These are phyloP conservation scores for Rhodotorula taiwanensis DNA, from an alignment of 768 basidiomycete genomes.

Conservation along the genomic window DNA sequence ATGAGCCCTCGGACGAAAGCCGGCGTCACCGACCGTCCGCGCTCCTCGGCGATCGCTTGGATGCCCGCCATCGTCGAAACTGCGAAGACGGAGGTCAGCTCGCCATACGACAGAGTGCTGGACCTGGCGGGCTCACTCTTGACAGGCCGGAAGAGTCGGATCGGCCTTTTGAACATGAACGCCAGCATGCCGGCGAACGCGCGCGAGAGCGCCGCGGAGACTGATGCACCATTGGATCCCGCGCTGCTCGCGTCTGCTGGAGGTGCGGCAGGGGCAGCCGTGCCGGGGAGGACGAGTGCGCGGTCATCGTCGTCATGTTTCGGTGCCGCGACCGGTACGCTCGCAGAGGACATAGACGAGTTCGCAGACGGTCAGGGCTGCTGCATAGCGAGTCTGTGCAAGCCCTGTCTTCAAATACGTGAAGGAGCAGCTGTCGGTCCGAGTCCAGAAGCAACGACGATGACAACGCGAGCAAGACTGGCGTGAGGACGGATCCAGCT, in stretches of 20 bases:
- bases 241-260: background rate
- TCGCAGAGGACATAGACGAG: no score
- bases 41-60: slow-evolving; percentile 34
- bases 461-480: no score
- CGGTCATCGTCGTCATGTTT: background rate
- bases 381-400: no score
- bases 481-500: no score
- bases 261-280: background rate
- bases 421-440: no score
- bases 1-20: slow-evolving; percentile 21
- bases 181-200: slow-evolving; percentile 24
- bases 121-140: slow-evolving; percentile 28
- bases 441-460: no score
- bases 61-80: slow-evolving; percentile 36
- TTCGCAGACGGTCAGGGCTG: no score
- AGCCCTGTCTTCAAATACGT: no score
- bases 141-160: slow-evolving; percentile 34
- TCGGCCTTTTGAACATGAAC: slow-evolving; percentile 34
- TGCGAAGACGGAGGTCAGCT: background rate
- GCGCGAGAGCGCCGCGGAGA: background rate
- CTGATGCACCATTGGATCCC: background rate
- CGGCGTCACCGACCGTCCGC: slow-evolving; percentile 16
- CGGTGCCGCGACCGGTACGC: no score
- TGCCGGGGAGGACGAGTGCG: background rate
- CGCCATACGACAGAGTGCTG: background rate